Conservation (phyloP, 371 early-diverging fungal genomes). For the Mortierella sp. region DNA sequence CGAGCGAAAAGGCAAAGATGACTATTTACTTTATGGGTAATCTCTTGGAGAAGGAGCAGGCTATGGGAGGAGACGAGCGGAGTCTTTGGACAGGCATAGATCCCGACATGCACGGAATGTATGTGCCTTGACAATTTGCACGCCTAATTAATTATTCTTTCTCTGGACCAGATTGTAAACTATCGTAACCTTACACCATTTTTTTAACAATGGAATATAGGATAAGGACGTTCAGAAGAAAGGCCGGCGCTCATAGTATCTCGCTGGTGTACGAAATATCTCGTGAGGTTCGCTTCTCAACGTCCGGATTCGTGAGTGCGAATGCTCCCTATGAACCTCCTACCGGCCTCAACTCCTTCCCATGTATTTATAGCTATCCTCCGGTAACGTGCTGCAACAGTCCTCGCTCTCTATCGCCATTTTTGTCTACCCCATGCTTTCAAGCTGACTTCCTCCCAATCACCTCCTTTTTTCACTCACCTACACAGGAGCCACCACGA, state of each 20-base stretch:
- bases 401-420: not conserved
- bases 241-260: conserved; percentile 67
- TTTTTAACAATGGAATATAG: conserved; percentile 36
- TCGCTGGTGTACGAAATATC: conserved; percentile 72
- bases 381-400: conserved; percentile 57
- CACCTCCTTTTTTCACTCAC: not conserved
- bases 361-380: conserved; percentile 75
- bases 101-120: conserved; percentile 71
- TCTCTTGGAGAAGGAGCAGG: conserved; percentile 68
- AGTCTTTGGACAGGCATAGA: conserved; percentile 70
- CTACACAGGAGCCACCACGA: conserved; percentile 64
- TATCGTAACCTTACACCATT: not conserved
- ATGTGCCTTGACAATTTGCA: conserved; percentile 27
- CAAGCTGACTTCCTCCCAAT: not conserved
- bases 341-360: conserved; percentile 76
- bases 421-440: not conserved
- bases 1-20: conserved; percentile 71
- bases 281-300: conserved; percentile 63
- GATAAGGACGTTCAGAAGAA: conserved; percentile 67
- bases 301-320: conserved; percentile 67
- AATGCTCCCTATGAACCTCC: conserved; percentile 71
- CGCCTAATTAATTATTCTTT: not conserved
- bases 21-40: conserved; percentile 73
- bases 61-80: conserved; percentile 66
- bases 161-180: not conserved